These are phyloP conservation scores for Theobroma grandiflorum DNA, from an alignment of 441 rosid genomes.

Conservation along the genomic window DNA sequence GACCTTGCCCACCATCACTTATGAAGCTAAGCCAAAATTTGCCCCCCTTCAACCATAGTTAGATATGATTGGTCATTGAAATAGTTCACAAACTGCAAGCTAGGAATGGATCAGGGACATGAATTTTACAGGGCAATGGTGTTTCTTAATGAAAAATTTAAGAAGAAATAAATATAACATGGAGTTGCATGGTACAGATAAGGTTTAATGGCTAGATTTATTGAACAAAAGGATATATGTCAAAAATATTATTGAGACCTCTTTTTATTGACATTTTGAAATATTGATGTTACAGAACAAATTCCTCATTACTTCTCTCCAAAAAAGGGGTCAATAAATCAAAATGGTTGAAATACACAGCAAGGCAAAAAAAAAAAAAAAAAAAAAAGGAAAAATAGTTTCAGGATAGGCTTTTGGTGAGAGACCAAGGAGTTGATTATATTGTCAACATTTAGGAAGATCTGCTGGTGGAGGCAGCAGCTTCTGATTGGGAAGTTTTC, in stretches of 20 bases:
- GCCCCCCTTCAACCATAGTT: background rate
- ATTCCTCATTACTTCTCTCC: background rate
- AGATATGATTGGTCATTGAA: background rate
- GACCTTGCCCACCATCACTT: too few relatives aligned
- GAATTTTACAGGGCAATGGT: too few relatives aligned
- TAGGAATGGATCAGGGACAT: too few relatives aligned
- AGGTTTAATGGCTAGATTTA: background rate
- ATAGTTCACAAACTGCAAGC: background rate
- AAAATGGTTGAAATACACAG: background rate
- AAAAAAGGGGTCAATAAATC: background rate
- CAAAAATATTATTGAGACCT: background rate
- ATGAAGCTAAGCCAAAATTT: background rate
- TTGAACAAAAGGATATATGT: background rate
- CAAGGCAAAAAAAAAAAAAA: background rate
- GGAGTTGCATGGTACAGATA: background rate
- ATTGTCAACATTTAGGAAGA: constrained; percentile 60
- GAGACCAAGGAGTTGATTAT: background rate
- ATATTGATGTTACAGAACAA: constrained; percentile 20
- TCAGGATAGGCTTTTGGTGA: background rate
- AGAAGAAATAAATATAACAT: too few relatives aligned
- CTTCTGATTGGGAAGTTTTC: constrained; percentile 63
- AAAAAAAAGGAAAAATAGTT: background rate
- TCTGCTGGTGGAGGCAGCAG: constrained; percentile 72
- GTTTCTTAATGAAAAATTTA: too few relatives aligned
- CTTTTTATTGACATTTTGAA: background rate